These are phyloP conservation scores for Pleurotus platypus DNA, from an alignment of 768 basidiomycete species.

Conservation along the genomic window DNA sequence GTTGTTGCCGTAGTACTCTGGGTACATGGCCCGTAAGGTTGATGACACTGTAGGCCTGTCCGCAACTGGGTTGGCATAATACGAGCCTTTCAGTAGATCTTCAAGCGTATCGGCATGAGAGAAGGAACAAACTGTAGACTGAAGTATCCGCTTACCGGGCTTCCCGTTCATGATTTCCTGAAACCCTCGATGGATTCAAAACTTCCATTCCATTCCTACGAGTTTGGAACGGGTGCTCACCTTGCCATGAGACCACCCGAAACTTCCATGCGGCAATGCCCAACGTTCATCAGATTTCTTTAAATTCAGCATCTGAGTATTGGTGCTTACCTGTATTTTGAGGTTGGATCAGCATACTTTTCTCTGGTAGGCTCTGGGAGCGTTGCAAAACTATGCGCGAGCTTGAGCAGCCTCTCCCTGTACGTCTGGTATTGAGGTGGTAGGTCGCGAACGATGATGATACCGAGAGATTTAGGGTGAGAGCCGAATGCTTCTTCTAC, in stretches of 20 bases:
- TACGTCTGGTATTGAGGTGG: constrained; percentile 60
- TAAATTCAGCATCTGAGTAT: background rate
- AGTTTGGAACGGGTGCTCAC: constrained; percentile 26
- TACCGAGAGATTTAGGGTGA: constrained; percentile 68
- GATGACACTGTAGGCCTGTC: constrained; percentile 62
- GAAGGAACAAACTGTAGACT: background rate
- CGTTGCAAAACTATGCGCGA: constrained; percentile 73
- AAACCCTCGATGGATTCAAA: background rate
- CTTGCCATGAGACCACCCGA: constrained; percentile 99
- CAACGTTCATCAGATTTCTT: background rate
- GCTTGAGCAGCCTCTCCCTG: constrained; percentile 68
- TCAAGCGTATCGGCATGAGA: constrained; percentile 5
- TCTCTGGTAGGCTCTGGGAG: constrained; percentile 67
- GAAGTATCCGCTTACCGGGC: constrained; percentile 45
- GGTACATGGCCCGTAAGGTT: constrained; percentile 53
- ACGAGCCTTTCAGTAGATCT: constrained; percentile 90
- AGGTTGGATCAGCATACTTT: constrained; percentile 66
- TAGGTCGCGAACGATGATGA: constrained; percentile 79
- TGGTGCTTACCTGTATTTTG: constrained; percentile 65
- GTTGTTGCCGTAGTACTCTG: constrained; percentile 85
- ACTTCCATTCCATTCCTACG: background rate
- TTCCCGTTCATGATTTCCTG: constrained; percentile 97
- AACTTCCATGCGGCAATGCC: constrained; percentile 39
- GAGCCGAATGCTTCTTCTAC: constrained; percentile 86
- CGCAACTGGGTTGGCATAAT: constrained; percentile 83